Evolutionary conservation across 768 basidiomycete genomes (phyloP), one percentile per base, ranked within the genome.

Genomic region (Tricholoma hemisulphureum): DNA sequence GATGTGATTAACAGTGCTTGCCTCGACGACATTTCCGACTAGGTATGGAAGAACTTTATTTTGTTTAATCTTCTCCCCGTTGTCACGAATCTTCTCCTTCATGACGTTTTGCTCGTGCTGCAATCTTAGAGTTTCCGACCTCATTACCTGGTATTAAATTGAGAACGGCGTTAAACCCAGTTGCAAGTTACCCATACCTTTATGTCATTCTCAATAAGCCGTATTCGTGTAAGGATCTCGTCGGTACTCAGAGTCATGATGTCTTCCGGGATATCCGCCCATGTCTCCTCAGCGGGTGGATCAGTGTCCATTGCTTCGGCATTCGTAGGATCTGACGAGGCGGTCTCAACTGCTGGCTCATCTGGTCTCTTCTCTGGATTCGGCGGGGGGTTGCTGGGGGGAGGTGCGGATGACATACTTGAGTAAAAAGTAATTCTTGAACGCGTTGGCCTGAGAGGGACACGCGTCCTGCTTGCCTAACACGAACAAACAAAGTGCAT

Each of bases 71-170:
- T 98, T 98, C 76, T 97, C 94, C 46, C 89, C 88, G 61, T 98
- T 99, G 70, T 99, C 97, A 53, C 93, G 86, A 68, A 99, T 97
- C 82, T 96, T 97, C 80, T 98, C 95, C 70, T 93, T 90, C 97
- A 99, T 98, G 63, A 89, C 88, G 63, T 77, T 89, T 74, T 96
- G 92, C 72, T 98, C 97, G 69, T 98, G 96, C 66, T 91, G 87
- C 55, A 99, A 75, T 51, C 97, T 84, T 62, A 91, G 77, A 9
- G 89, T 93, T 75, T 98, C 97, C 63, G 94, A 96, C 65, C 92
- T 86, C 91, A 99, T 97, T 63, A 99, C 94, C 95, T 97, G 65
- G n/a, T 34, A 51, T 66, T 31, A 65, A 43, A 28, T 50, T 31
- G 29, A 8, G 35, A 8, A 49, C n/a, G 9, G 9, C 7, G n/a